phyloP scores from a whole-genome alignment of 2,329 filamentous ascomycete species.

The Podosphaera fusca region DNA sequence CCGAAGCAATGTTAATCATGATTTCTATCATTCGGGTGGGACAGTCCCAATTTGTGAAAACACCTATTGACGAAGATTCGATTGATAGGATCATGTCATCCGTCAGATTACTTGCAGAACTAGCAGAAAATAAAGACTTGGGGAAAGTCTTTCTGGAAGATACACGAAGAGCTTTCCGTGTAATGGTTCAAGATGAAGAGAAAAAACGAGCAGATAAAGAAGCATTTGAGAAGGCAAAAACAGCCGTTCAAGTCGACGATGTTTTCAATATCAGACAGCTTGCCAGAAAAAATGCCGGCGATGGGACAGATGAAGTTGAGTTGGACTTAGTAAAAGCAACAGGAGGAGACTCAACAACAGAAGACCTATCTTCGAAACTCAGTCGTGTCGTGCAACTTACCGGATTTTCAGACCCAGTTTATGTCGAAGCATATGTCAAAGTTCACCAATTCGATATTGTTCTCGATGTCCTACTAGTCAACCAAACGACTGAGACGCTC shows the following conservation, averaged over 20 bases:
- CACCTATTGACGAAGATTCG: conserved; percentile 90
- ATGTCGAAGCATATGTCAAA: conserved; percentile 97
- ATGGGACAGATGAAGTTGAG: conserved; percentile 68
- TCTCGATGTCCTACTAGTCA: conserved; percentile 84
- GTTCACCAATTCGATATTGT: conserved; percentile 98
- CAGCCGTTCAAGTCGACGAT: conserved; percentile 85
- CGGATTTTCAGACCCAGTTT: conserved; percentile 93
- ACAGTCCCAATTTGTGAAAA: conserved; percentile 96
- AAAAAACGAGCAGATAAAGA: conserved; percentile 94
- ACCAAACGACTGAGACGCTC: conserved; percentile 87
- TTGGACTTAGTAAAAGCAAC: conserved; percentile 84
- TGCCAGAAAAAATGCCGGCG: conserved; percentile 66
- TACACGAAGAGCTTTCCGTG: conserved; percentile 82
- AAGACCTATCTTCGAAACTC: conserved; percentile 81
- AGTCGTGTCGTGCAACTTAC: conserved; percentile 92
- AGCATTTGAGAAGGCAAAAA: conserved; percentile 78
- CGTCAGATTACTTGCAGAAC: conserved; percentile 77
- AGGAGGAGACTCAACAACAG: conserved; percentile 61
- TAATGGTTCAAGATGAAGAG: conserved; percentile 93
- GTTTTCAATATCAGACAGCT: conserved; percentile 82
- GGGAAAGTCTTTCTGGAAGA: conserved; percentile 87
- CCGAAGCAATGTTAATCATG: conserved; percentile 98
- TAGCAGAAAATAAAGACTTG: conserved; percentile 69
- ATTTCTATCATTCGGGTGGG: conserved; percentile 95
- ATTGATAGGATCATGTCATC: conserved; percentile 98